Conservation (phyloP, 768 basidiomycete genomes). For the Hebeloma cylindrosporum region DNA sequence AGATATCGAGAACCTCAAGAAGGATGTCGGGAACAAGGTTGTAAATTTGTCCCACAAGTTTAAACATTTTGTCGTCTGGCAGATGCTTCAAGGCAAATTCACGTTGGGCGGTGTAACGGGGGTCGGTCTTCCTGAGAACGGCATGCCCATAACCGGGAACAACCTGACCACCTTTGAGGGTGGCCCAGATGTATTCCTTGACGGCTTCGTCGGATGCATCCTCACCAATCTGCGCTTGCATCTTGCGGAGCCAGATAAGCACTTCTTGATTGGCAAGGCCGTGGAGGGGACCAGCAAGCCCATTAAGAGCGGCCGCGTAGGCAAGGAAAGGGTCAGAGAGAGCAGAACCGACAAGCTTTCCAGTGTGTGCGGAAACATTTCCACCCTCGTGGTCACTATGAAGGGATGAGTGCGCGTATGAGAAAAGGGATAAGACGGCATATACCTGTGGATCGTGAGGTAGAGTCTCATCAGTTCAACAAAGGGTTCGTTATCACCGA, state of each 20-base stretch:
- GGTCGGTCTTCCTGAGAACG: slow-evolving; percentile 88
- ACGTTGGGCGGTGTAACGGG: slow-evolving; percentile 87
- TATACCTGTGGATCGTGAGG: slow-evolving; percentile 95
- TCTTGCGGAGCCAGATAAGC: slow-evolving; percentile 89
- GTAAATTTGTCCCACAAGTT: slow-evolving; percentile 89
- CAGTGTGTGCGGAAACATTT: slow-evolving; percentile 95
- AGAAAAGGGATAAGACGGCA: slow-evolving; percentile 1
- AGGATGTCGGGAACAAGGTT: slow-evolving; percentile 88
- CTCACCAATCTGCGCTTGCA: slow-evolving; percentile 88
- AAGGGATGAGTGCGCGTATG: slow-evolving; percentile 4
- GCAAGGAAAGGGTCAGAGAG: slow-evolving; percentile 97
- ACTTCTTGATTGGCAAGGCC: slow-evolving; percentile 98
- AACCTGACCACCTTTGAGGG: slow-evolving; percentile 90
- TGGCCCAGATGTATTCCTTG: slow-evolving; percentile 93
- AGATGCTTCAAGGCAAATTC: slow-evolving; percentile 87
- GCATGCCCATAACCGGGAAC: slow-evolving; percentile 92
- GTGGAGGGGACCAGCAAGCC: slow-evolving; percentile 95
- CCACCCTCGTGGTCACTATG: slow-evolving; percentile 94
- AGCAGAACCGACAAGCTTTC: slow-evolving; percentile 91
- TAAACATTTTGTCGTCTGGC: slow-evolving; percentile 88
- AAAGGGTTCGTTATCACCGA: slow-evolving; percentile 82
- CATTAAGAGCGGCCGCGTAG: slow-evolving; percentile 89
- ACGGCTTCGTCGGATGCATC: slow-evolving; percentile 84
- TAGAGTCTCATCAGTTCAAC: slow-evolving; percentile 95
- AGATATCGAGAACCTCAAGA: slow-evolving; percentile 53